A percentile compares a stretch with the other conserved stretches of the same genome.
Conservation (phyloP, 805 yeast species). For the Barnettozyma populi region DNA sequence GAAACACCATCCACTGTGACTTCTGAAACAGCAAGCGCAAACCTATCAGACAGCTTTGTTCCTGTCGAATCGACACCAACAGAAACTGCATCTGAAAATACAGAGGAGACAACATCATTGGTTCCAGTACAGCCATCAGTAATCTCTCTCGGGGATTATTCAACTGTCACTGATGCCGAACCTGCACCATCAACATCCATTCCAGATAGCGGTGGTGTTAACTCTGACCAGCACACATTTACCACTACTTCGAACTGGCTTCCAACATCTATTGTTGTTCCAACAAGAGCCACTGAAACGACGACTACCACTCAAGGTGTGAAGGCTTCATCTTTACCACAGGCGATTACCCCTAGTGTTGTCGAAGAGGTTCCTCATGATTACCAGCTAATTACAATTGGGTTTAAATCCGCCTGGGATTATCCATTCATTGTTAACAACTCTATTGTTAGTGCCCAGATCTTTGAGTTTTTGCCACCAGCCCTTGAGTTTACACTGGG, state of each 20-base stretch:
- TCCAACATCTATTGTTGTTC: conserved; percentile 39
- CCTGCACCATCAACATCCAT: background rate
- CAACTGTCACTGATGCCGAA: background rate
- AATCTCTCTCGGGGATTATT: background rate
- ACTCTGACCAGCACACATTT: conserved; percentile 4
- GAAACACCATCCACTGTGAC: background rate
- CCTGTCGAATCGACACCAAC: background rate
- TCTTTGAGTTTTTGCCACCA: conserved; percentile 77
- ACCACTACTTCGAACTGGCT: conserved; percentile 32
- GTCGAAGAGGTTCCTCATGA: conserved; percentile 39
- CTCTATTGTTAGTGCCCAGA: conserved; percentile 75
- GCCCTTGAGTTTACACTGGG: conserved; percentile 62
- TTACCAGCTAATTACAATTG: conserved; percentile 60
- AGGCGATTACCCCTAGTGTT: conserved; percentile 66
- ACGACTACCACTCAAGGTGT: conserved; percentile 26
- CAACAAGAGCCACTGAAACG: conserved; percentile 25
- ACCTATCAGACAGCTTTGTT: background rate
- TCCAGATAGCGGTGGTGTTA: background rate
- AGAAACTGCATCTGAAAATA: background rate
- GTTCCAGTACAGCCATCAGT: background rate
- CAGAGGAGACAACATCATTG: background rate
- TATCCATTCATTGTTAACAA: conserved; percentile 77
- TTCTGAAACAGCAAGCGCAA: background rate
- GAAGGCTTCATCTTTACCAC: conserved; percentile 56
- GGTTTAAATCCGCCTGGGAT: conserved; percentile 73